Base-by-base conservation (phyloP, 352 stramenopile species). In the Pseudoperonospora humuli region DNA sequence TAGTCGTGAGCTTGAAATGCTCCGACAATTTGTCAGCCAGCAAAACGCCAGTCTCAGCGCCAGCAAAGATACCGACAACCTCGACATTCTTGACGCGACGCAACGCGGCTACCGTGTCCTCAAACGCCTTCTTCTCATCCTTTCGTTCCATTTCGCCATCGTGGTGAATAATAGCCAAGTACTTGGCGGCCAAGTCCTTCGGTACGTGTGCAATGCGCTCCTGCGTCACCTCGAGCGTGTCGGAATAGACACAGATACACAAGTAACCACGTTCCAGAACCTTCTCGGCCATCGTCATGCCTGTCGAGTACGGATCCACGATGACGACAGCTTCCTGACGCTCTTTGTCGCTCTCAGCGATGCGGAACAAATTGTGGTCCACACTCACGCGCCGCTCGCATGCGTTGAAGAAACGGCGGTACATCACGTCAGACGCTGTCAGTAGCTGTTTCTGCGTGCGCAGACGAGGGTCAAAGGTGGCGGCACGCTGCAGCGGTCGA, bases 281-380 rank as follows among this genome's bases (percentile, higher is more conserved):
- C 47, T 93, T 82, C 45, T 96, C 68, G 1, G 86, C 92, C 18
- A 98, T 60, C 34, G 96, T 80, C 59, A 86, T 93, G 47, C 93
- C 95, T 35, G 93, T 97, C 0, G 86, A 96, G 64, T 97, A 98
- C 5, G 94, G 92, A 55, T 97, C 91, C 7, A 98, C 84, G 24
- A 98, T 67, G n/a, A 97, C 86, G 9, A 97, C 74, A 7, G 82
- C 80, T n/a, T 77, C 49, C 20, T 55, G 47, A 5, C 42, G 45
- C 28, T 68, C 61, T 23, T 47, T 49, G 15, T 66, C 54, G 14
- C 35, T 34, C 50, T 84, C 68, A 1, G 69, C 64, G 57, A 86
- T 90, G 39, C 70, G 70, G 50, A 71, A 84, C 19, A 91, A 54
- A 31, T 57, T 63, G 48, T 53, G 65, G 10, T 64, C 57, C 14